A percentile compares a stretch with the other conserved stretches of the same genome.
Conservation (phyloP, 129 eudicot species). For the Cynara cardunculus region DNA sequence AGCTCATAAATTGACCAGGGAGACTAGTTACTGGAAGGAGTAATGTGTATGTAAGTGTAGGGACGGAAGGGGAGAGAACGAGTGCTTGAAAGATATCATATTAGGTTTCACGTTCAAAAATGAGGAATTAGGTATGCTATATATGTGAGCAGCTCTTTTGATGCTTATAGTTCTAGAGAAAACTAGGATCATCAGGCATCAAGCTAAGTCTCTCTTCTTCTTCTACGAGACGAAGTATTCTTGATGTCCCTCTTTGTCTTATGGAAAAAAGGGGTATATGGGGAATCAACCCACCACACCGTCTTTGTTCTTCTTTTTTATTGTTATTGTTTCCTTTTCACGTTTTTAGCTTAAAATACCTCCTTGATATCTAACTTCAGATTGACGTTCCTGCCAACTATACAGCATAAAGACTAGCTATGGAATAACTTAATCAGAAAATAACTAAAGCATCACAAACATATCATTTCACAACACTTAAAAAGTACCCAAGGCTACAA, state of each 20-base stretch:
- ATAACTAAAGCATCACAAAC: background rate
- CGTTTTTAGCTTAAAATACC: background rate
- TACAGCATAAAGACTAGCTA: background rate
- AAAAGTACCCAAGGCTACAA: background rate
- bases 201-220: background rate
- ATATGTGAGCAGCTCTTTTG: background rate
- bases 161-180: background rate
- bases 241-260: background rate
- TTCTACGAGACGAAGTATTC: background rate
- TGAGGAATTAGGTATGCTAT: background rate
- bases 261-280: background rate
- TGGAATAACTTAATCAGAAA: background rate
- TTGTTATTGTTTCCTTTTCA: background rate
- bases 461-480: background rate
- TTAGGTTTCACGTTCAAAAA: background rate
- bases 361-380: background rate
- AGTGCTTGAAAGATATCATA: too few relatives aligned
- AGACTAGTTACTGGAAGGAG: too few relatives aligned
- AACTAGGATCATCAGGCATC: too few relatives aligned
- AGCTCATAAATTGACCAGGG: too few relatives aligned
- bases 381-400: background rate
- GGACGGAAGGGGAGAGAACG: too few relatives aligned
- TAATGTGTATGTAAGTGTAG: too few relatives aligned
- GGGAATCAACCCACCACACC: background rate
- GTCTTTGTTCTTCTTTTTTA: background rate